Conservation (phyloP, 371 early-diverging fungal species). For the Batrachochytrium dendrobatidis region DNA sequence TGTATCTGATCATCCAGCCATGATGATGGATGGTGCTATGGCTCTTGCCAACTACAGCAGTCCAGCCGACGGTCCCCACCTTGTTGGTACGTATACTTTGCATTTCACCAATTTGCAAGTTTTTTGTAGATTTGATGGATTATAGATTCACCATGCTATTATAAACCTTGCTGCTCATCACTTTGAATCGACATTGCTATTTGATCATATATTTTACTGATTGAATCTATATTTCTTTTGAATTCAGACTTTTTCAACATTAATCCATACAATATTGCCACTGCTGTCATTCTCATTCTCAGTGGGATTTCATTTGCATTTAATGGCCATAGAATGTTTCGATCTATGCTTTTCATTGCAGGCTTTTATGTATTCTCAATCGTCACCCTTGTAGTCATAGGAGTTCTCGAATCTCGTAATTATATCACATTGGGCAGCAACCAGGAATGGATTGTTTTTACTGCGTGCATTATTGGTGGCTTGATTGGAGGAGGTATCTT, state of each 20-base stretch:
- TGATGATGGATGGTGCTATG: no score
- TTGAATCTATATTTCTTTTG: background rate
- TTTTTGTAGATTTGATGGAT: no score
- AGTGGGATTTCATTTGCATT: slow-evolving; percentile 56
- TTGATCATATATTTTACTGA: no score
- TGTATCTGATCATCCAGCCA: no score
- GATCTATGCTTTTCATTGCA: slow-evolving; percentile 48
- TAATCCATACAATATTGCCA: slow-evolving; percentile 8
- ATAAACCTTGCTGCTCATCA: no score
- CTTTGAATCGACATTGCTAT: no score
- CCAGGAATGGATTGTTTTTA: slow-evolving; percentile 37
- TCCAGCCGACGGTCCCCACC: no score
- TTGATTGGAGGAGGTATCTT: slow-evolving; percentile 49
- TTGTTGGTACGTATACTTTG: no score
- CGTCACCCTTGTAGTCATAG: slow-evolving; percentile 40
- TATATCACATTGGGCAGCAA: slow-evolving; percentile 19
- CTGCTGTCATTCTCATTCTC: slow-evolving; percentile 40
- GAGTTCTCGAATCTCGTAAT: slow-evolving; percentile 35
- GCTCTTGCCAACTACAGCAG: no score
- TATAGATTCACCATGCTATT: no score
- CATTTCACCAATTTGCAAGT: no score
- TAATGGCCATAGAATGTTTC: slow-evolving; percentile 52
- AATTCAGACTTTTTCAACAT: slow-evolving; percentile 3
- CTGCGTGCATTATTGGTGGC: slow-evolving; percentile 48
- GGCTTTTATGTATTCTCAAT: slow-evolving; percentile 37